phyloP scores from a whole-genome alignment of 1,139 yeast species.

The Arxiozyma slooffiae region DNA sequence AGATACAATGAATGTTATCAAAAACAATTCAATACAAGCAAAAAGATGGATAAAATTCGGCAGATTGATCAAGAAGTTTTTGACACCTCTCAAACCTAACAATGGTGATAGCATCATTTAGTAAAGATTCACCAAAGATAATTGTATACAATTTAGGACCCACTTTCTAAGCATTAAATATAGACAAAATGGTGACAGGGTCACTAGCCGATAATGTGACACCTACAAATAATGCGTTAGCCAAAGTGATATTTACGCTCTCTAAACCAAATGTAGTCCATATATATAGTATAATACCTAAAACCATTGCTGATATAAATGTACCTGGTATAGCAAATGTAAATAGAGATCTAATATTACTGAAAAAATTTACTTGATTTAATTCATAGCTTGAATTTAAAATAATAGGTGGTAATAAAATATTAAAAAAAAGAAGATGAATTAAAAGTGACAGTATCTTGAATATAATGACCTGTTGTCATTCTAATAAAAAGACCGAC shows the following conservation, averaged over 20 bases:
- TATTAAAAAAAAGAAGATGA: slow-evolving; percentile 89
- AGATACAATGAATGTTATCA: slow-evolving; percentile 91
- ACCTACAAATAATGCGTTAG: slow-evolving; percentile 93
- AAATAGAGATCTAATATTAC: slow-evolving; percentile 81
- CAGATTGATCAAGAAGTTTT: slow-evolving; percentile 81
- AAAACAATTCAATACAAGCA: slow-evolving; percentile 87
- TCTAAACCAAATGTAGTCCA: slow-evolving; percentile 93
- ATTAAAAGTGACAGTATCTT: slow-evolving; percentile 92
- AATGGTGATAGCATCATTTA: slow-evolving; percentile 95
- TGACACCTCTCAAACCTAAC: slow-evolving; percentile 99
- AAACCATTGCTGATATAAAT: slow-evolving; percentile 76
- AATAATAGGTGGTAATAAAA: slow-evolving; percentile 90
- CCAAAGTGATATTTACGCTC: slow-evolving; percentile 77
- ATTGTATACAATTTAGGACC: slow-evolving; percentile 95
- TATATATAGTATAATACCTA: slow-evolving; percentile 72
- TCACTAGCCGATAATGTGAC: slow-evolving; percentile 97
- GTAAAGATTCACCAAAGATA: slow-evolving; percentile 88
- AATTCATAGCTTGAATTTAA: slow-evolving; percentile 92
- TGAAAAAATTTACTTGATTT: slow-evolving; percentile 89
- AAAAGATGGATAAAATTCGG: slow-evolving; percentile 68
- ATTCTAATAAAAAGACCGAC: slow-evolving; percentile 85
- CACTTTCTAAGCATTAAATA: slow-evolving; percentile 93
- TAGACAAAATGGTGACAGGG: slow-evolving; percentile 93
- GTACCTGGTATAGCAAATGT: slow-evolving; percentile 98
- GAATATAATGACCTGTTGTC: slow-evolving; percentile 93